Evolutionary conservation across 2,329 filamentous ascomycete species (phyloP).

Genomic region (Aspergillus fijiensis): DNA sequence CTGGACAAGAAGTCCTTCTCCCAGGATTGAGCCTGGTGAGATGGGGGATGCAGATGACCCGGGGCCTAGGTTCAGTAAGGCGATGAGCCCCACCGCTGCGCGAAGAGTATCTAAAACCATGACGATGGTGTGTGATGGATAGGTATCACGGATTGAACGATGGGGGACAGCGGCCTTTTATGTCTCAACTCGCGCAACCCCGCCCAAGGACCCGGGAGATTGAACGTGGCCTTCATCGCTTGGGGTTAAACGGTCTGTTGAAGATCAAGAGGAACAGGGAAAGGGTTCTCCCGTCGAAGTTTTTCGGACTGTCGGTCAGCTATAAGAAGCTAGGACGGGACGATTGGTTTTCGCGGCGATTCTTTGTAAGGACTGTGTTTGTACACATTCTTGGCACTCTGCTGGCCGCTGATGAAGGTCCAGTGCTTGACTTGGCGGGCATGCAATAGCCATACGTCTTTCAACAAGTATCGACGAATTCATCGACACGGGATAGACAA

Average conservation of each 20-base stretch:
- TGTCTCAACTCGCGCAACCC: not conserved
- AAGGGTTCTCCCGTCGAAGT: not conserved
- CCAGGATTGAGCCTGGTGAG: not conserved
- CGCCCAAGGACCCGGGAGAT: not conserved
- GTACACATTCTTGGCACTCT: too few species aligned
- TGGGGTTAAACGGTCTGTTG: not conserved
- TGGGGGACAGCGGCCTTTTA: not conserved
- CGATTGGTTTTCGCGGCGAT: too few species aligned
- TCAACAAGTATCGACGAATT: too few species aligned
- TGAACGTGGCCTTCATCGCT: not conserved
- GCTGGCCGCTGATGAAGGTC: too few species aligned
- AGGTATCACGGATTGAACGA: not conserved
- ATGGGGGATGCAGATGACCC: not conserved
- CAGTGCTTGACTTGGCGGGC: too few species aligned
- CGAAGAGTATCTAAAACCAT: not conserved
- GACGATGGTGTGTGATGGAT: not conserved
- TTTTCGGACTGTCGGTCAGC: too few species aligned
- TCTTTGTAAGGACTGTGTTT: too few species aligned
- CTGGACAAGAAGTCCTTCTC: conserved; percentile 3
- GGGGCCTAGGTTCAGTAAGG: not conserved
- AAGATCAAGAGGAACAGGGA: not conserved
- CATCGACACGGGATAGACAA: not conserved
- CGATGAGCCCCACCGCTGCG: not conserved
- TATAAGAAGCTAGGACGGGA: too few species aligned
- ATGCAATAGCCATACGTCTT: too few species aligned